Evolutionary conservation across 768 basidiomycete species (phyloP).

Genomic region (Termitomyces sp.): DNA sequence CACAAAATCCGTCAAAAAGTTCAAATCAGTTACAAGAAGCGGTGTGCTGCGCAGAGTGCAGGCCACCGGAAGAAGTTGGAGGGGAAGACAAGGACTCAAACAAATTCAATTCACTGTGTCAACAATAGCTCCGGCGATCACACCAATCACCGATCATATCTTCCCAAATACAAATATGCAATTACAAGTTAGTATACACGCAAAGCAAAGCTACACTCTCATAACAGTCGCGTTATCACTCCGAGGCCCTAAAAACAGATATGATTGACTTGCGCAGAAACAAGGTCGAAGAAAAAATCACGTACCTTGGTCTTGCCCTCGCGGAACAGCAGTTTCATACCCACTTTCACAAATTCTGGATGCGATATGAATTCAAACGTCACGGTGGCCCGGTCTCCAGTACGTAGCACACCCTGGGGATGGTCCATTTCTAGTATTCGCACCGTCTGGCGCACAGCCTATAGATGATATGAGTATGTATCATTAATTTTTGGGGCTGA

Average conservation of each 20-base stretch:
- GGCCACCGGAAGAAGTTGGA: neutral
- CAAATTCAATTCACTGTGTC: neutral
- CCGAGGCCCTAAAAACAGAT: slow-evolving; percentile 58
- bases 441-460: slow-evolving; percentile 91
- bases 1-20: neutral
- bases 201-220: slow-evolving; percentile 13
- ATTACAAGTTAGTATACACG: neutral
- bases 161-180: neutral
- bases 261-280: neutral
- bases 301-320: slow-evolving; percentile 94
- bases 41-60: slow-evolving; percentile 1
- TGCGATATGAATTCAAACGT: slow-evolving; percentile 91
- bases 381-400: slow-evolving; percentile 93
- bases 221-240: slow-evolving; percentile 65
- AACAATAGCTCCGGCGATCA: slow-evolving; percentile 7
- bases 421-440: slow-evolving; percentile 88
- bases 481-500: neutral
- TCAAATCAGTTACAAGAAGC: neutral
- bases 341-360: slow-evolving; percentile 88
- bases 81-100: neutral
- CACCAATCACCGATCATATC: neutral
- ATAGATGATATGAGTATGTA: slow-evolving; percentile 3
- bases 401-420: slow-evolving; percentile 82
- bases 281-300: neutral
- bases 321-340: slow-evolving; percentile 89